A percentile compares a stretch with the other conserved stretches of the same genome.
phyloP scores from a whole-genome alignment of 257 asterid genomes.

The Fraxinus quadrangulata region DNA sequence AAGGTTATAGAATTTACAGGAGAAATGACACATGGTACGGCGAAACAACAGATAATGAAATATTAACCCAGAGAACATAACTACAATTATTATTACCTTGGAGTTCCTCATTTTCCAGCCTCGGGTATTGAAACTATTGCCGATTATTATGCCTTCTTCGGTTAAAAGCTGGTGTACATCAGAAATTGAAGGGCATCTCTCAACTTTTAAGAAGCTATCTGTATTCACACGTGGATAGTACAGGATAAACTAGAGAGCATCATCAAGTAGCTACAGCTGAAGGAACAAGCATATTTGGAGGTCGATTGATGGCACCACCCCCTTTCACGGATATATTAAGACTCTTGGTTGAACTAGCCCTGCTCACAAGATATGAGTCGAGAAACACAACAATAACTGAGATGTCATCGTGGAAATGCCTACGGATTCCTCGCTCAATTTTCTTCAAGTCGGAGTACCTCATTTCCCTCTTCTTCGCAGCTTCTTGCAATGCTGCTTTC shows the following conservation, averaged over 20 bases:
- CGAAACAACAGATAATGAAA: background rate
- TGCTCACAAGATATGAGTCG: conserved; percentile 44
- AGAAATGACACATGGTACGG: background rate
- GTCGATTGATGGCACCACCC: conserved; percentile 38
- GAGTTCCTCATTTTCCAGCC: conserved; percentile 13
- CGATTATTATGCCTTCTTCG: conserved; percentile 36
- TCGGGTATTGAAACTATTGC: conserved; percentile 37
- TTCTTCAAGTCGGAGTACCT: conserved; percentile 57
- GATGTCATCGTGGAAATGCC: conserved; percentile 60
- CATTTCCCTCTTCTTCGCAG: conserved; percentile 64
- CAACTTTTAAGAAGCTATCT: conserved; percentile 25
- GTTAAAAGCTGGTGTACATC: conserved; percentile 31
- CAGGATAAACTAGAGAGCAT: conserved; percentile 9
- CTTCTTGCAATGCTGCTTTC: conserved; percentile 55
- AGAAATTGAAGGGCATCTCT: conserved; percentile 29
- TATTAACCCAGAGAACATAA: background rate
- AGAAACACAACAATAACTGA: conserved; percentile 48
- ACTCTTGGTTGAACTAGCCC: conserved; percentile 42
- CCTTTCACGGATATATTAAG: conserved; percentile 49
- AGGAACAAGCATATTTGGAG: conserved; percentile 42
- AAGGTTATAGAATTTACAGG: background rate
- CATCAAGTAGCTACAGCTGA: conserved; percentile 32
- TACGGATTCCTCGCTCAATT: conserved; percentile 54
- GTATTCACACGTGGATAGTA: background rate
- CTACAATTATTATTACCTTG: conserved; percentile 15